Evolutionary conservation across 441 rosid genomes (phyloP).

Genomic region (Aquilaria agallochum): DNA sequence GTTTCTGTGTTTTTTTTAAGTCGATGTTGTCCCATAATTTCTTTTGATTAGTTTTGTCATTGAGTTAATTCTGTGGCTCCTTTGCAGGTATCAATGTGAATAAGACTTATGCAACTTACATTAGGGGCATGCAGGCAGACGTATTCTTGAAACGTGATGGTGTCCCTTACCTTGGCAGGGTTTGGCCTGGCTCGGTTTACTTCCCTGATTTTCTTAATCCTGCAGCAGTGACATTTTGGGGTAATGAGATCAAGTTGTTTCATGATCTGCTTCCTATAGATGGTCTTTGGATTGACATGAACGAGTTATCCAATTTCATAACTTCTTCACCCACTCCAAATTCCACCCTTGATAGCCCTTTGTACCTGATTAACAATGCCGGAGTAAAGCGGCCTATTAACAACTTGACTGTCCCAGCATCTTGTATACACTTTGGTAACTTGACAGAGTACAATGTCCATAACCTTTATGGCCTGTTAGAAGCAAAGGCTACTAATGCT

Average conservation of each 20-base stretch:
- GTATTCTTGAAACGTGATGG: slow-evolving; percentile 53
- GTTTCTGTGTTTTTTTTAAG: not conserved
- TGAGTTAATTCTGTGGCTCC: not conserved
- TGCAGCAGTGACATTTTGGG: slow-evolving; percentile 40
- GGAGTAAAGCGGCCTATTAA: slow-evolving; percentile 33
- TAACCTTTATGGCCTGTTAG: slow-evolving; percentile 65
- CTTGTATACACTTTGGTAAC: slow-evolving; percentile 50
- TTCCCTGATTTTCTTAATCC: slow-evolving; percentile 75
- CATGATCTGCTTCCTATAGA: slow-evolving; percentile 44
- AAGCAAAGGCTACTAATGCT: slow-evolving; percentile 54
- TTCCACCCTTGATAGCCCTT: slow-evolving; percentile 63
- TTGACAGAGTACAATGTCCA: slow-evolving; percentile 60
- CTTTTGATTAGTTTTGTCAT: not conserved
- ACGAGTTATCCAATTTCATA: slow-evolving; percentile 68
- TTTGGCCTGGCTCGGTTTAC: slow-evolving; percentile 76
- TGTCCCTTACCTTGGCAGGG: slow-evolving; percentile 52
- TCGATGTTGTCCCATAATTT: not conserved
- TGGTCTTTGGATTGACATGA: slow-evolving; percentile 89
- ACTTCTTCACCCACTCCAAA: slow-evolving; percentile 37
- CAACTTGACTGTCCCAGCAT: slow-evolving; percentile 46
- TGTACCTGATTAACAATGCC: slow-evolving; percentile 62
- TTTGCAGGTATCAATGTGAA: slow-evolving; percentile 52
- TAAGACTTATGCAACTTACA: slow-evolving; percentile 39
- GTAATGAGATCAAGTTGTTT: slow-evolving; percentile 51
- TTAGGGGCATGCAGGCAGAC: slow-evolving; percentile 62